Base-by-base conservation (phyloP, 306 rosid species). In the Albizia julibrissin region DNA sequence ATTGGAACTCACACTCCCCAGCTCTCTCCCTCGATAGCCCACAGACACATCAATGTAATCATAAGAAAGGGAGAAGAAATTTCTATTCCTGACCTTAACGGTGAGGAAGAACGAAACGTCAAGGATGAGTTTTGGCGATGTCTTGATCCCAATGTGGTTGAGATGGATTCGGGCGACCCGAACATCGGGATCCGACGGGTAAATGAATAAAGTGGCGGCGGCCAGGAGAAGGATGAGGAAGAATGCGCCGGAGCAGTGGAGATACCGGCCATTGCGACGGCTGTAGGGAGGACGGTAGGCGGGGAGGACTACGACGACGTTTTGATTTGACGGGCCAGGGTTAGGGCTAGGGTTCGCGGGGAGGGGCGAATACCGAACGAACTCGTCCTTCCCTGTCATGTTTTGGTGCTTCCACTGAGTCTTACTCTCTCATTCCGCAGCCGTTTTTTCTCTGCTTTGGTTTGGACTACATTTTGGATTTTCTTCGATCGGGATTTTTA, bases 21-120 rank as follows among this genome's bases (percentile, higher is more conserved):
- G 78, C 78, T 84, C 87, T 21, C 92, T 89, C 24, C 90, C 94
- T 5, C 99, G 90, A 85, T 93, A 95, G 3, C 97, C 99, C 21
- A 95, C 84, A 10, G 88, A 80, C 52, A 90, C 89, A 72, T 1
- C 72, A 42, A 95, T 86, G 29, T 87, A 75, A 56, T 91, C 87
- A 29, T 92, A 95, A 6, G 78, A 44, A 21, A 95, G 87, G 27
- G 99, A 92, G 86, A 89, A 89, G 87, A 92, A 91, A 74, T 95
- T 92, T 16, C 83, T 78, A 69, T 93, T 93, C 22, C 81, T 89
- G 70, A 93, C 91, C 82, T 72, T 84, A 24, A 92, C 80, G 6
- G 90, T 85, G 66, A 90, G 54, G 58, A 88, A 89, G 86, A 95
- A 89, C 0, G 99, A 92, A 7, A 91, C 75, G 81, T 95, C 96